Conservation (phyloP, 805 yeast genomes). For the Saccharomycopsis sp. region DNA sequence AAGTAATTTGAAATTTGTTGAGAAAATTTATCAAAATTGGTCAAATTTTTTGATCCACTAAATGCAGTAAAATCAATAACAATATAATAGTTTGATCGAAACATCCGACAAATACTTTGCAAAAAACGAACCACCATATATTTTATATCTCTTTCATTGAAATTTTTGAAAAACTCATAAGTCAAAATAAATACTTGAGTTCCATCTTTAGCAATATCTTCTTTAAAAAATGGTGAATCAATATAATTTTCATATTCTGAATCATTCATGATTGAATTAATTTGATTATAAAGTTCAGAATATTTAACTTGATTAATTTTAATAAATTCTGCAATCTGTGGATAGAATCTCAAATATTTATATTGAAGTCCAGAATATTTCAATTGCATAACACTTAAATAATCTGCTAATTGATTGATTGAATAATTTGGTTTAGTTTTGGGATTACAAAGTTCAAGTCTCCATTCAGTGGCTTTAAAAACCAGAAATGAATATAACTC, state of each 20-base stretch:
- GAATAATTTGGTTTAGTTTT: background rate
- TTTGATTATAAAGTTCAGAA: constrained; percentile 54
- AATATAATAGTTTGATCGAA: constrained; percentile 35
- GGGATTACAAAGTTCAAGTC: background rate
- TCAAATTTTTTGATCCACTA: constrained; percentile 23
- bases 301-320: constrained; percentile 39
- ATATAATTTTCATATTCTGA: constrained; percentile 28
- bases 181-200: constrained; percentile 53
- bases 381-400: too few relatives aligned
- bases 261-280: constrained; percentile 54
- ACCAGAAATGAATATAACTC: background rate
- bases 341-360: constrained; percentile 45
- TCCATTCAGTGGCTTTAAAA: background rate
- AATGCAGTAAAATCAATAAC: constrained; percentile 64
- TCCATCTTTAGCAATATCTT: constrained; percentile 65
- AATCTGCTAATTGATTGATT: constrained; percentile 28
- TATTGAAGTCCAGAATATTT: constrained; percentile 21
- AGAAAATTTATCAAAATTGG: constrained; percentile 24
- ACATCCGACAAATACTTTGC: constrained; percentile 7
- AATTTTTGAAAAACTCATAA: constrained; percentile 38
- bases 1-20: constrained; percentile 32
- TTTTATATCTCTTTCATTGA: constrained; percentile 33
- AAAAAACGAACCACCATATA: constrained; percentile 45
- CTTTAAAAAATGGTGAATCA: constrained; percentile 43
- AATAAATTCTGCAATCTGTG: constrained; percentile 44